These are phyloP conservation scores for Skeletonema potamos DNA, from an alignment of 108 stramenopile species.

Conservation along the genomic window DNA sequence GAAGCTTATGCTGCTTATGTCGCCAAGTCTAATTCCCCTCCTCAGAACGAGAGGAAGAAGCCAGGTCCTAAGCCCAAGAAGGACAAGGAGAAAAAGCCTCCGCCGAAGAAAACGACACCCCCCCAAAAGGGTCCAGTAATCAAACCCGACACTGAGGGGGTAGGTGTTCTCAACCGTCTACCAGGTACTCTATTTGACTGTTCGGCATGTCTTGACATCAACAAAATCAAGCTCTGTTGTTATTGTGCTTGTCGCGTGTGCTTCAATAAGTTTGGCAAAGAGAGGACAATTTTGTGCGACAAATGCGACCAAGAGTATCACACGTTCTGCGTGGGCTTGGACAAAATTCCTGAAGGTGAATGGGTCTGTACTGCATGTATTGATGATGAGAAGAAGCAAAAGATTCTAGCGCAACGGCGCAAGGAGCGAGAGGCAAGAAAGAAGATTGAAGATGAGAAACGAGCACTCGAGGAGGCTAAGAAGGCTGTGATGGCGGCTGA, in stretches of 20 bases:
- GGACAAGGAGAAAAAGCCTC: not conserved
- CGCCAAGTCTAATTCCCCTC: not conserved
- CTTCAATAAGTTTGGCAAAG: conserved; percentile 79
- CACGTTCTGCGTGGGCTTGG: conserved; percentile 39
- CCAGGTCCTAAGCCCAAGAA: conserved; percentile 11
- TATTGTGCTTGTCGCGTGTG: conserved; percentile 86
- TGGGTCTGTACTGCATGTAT: conserved; percentile 48
- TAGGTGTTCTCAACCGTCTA: conserved; percentile 40
- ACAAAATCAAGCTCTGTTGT: conserved; percentile 66
- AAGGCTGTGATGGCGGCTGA: conserved; percentile 22
- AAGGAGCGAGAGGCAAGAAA: conserved; percentile 21
- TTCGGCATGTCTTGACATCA: conserved; percentile 64
- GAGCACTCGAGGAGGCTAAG: conserved; percentile 16
- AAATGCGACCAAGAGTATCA: conserved; percentile 51
- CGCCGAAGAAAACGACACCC: not conserved
- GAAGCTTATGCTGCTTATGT: not conserved
- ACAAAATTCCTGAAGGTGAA: conserved; percentile 32
- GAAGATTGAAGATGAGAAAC: conserved; percentile 24
- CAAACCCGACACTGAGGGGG: conserved; percentile 18
- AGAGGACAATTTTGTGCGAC: conserved; percentile 44
- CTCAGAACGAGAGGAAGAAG: conserved; percentile 21
- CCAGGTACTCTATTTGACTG: conserved; percentile 47
- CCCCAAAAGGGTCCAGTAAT: conserved; percentile 19
- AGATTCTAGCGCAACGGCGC: conserved; percentile 18
- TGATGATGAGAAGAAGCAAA: conserved; percentile 43